phyloP scores from a whole-genome alignment of 1,139 yeast genomes.

The Sugiyamaella xylanicola region DNA sequence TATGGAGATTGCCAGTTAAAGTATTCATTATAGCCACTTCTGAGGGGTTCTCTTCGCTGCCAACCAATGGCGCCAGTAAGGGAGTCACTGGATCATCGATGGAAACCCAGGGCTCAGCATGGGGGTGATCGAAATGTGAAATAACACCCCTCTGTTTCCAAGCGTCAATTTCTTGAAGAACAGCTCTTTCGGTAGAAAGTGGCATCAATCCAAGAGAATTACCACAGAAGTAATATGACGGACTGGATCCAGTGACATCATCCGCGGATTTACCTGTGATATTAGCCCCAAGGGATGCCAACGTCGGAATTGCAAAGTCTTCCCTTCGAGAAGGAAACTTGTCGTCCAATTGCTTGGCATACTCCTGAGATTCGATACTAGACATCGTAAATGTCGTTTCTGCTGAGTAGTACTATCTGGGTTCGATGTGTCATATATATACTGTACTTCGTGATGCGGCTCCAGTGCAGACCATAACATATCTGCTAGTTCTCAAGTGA shows the following conservation, averaged over 20 bases:
- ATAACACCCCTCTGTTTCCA: conserved; percentile 84
- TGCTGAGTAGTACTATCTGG: neutral
- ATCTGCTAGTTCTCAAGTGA: too few species aligned
- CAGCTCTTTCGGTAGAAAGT: conserved; percentile 55
- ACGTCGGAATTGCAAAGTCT: conserved; percentile 62
- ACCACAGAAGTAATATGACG: conserved; percentile 74
- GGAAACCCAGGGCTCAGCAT: conserved; percentile 72
- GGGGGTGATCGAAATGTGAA: conserved; percentile 66
- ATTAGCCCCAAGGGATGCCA: conserved; percentile 53
- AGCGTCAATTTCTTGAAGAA: conserved; percentile 69
- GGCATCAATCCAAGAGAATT: conserved; percentile 94
- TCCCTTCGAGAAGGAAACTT: conserved; percentile 46
- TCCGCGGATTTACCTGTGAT: conserved; percentile 12
- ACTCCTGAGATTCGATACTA: conserved; percentile 21
- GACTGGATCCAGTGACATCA: conserved; percentile 26
- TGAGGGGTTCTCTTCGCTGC: conserved; percentile 55
- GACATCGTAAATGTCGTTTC: neutral
- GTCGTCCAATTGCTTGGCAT: conserved; percentile 42
- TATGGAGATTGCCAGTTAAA: conserved; percentile 77
- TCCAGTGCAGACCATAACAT: too few species aligned
- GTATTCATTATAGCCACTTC: conserved; percentile 92
- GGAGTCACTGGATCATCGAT: conserved; percentile 77
- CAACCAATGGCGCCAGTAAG: conserved; percentile 70
- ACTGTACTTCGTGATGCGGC: neutral
- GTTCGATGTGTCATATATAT: neutral